Evolutionary conservation across 768 basidiomycete genomes (phyloP), one percentile per base, ranked within the genome.

Genomic region (Amanita jacksonii): DNA sequence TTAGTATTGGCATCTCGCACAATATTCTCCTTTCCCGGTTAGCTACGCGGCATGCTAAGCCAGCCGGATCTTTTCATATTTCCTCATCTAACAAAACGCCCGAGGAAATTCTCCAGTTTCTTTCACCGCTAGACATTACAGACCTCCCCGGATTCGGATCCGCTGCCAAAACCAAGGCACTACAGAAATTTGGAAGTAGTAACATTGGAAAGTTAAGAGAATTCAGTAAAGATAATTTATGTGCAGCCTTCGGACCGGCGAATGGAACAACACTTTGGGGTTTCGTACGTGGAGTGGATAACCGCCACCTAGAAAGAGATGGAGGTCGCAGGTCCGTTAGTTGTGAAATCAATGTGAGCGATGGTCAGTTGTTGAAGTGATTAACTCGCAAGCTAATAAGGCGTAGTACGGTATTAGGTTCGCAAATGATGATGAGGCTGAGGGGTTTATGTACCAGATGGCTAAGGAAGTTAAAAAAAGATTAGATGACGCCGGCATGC

Each of bases 341-440:
- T 8, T 92, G 88, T 46, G 94, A 97, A 57, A 86, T 97, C 54
- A 99, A 91, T 54, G 92, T 93, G 52, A 57, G 89, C 72, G 5
- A 15, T 25, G 13, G 13, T 13, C 31, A 30, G 18, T 25, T 39
- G 9, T 33, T 5, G 32, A 18, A 24, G 34, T 13, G n/a, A n/a
- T n/a, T n/a, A n/a, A n/a, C n/a, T n/a, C n/a, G n/a, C n/a, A n/a
- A n/a, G 40, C 12, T 12, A 10, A 34, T 34, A 10, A 32, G 4
- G 28, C 32, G 12, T 44, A 96, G 92, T 99, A 97, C 58, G 96
- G 91, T 0, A 96, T 99, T 44, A 81, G 96, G 3, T 98, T 98
- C 59, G 77, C 85, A 54, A 78, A 78, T 45, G 71, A 80, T 45
- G 80, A 80, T 28, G 82, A 96, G 56, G 90, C 86, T 5, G 81